Base-by-base conservation (phyloP, 495 filamentous ascomycete genomes). In the Haplographium delicatum region DNA sequence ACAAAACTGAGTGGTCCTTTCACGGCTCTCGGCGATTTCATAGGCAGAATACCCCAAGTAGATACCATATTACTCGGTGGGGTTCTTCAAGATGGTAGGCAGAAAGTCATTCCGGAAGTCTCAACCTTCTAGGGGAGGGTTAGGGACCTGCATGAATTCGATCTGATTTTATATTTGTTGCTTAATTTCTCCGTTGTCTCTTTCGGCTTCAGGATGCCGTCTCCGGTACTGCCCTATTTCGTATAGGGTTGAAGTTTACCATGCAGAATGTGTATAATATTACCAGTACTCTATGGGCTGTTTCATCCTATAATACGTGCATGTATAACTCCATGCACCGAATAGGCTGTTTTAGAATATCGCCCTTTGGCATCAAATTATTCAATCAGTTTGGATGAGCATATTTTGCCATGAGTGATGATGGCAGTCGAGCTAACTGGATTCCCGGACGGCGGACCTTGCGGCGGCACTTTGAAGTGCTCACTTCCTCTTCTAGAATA, bases 321-420 rank as follows among this genome's bases (percentile, higher is more conserved):
- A 46, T 46, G 30, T 46, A 27, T 18, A 18, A 15, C n/a, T 5
- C 15, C 13, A 48, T 48, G 45, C 33, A 16, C 25, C n/a, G 13
- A 37, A 48, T 23, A 48, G 45, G 28, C 45, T 48, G 33, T 48
- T 48, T 8, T 41, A 22, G 11, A 41, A 19, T n/a, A 31, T 7
- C 28, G 13, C 30, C 13, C 7, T 28, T 19, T 33, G 15, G 5
- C 31, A 8, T 13, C 22, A 24, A 48, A 24, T 48, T 20, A 25
- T 48, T 41, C 38, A n/a, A 10, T 41, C 38, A 37, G 28, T 13
- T 35, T 9, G n/a, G 37, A 4, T 35, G 9, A 16, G 18, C 6
- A 35, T 31, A 35, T 37, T 38, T 48, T 48, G 30, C 31, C 45
- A 48, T 23, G 45, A 25, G 25, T 9, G 9, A 23, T 35, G 22